These are phyloP conservation scores for Podosphaera aphanis DNA, from an alignment of 2,329 filamentous ascomycete genomes.

Conservation along the genomic window DNA sequence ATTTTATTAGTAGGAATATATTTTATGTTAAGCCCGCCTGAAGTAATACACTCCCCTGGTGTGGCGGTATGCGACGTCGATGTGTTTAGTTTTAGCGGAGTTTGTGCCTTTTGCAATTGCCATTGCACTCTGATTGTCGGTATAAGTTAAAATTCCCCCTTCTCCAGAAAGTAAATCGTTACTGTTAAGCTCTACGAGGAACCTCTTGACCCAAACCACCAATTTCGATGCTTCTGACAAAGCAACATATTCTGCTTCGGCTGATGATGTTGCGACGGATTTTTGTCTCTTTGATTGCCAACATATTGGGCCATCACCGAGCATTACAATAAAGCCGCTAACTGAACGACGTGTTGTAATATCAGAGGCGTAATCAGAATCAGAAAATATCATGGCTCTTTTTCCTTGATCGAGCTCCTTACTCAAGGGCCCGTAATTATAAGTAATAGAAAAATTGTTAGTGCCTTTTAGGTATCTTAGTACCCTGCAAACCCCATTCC, in stretches of 20 bases:
- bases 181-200: not conserved
- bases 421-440: not conserved
- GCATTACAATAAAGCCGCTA: no score
- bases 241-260: not conserved
- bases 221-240: not conserved
- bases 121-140: not conserved
- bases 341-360: not conserved
- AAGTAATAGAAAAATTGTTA: no score
- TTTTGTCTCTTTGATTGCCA: no score
- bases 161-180: not conserved
- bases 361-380: not conserved
- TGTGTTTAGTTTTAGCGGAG: no score
- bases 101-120: not conserved
- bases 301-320: no score
- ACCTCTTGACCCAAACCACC: not conserved
- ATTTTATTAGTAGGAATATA: conserved; percentile 1
- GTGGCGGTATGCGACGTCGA: conserved; percentile 1
- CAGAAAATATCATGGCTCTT: not conserved
- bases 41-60: not conserved
- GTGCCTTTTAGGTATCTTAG: no score
- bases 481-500: no score
- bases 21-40: not conserved
- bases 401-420: not conserved
- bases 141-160: not conserved
- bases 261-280: no score